Percentiles rank a stretch among this genome's conserved stretches.
These are phyloP conservation scores for Mycena indigotica DNA, from an alignment of 768 basidiomycete species.

Conservation along the genomic window DNA sequence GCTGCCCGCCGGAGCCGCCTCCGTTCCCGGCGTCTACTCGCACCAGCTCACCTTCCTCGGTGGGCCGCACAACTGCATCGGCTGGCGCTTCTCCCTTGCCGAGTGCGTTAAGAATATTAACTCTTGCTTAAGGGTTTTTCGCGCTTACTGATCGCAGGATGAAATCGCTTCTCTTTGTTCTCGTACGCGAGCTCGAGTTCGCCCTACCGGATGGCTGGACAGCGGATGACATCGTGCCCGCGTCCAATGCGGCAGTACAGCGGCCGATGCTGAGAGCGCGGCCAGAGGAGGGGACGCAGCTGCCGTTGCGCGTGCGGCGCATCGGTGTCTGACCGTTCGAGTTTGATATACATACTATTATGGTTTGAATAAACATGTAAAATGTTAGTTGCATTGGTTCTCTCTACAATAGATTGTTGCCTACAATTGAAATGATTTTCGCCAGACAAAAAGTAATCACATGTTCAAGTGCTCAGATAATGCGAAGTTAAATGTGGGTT, in stretches of 20 bases:
- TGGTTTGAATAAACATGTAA: too few relatives aligned
- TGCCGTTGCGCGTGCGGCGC: not conserved
- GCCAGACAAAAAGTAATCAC: too few relatives aligned
- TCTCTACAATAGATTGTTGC: too few relatives aligned
- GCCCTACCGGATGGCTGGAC: not conserved
- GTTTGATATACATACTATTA: too few relatives aligned
- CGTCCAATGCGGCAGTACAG: not conserved
- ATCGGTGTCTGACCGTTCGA: too few relatives aligned
- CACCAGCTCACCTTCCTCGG: constrained; percentile 2
- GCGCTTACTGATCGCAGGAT: too few relatives aligned
- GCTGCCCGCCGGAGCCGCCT: not conserved
- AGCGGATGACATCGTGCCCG: constrained; percentile 2
- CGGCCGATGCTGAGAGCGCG: not conserved
- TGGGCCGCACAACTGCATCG: not conserved
- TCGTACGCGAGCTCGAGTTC: not conserved
- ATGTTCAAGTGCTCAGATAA: too few relatives aligned
- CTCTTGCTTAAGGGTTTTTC: too few relatives aligned
- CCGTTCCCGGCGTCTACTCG: not conserved
- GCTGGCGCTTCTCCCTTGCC: not conserved
- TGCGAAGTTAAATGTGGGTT: too few relatives aligned
- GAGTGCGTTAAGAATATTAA: too few relatives aligned
- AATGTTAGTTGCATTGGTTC: too few relatives aligned
- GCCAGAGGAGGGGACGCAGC: not conserved
- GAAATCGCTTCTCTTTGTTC: not conserved
- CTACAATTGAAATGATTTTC: too few relatives aligned